These are phyloP conservation scores for Cylindrotheca fusiformis DNA, from an alignment of 108 stramenopile genomes.

Conservation along the genomic window DNA sequence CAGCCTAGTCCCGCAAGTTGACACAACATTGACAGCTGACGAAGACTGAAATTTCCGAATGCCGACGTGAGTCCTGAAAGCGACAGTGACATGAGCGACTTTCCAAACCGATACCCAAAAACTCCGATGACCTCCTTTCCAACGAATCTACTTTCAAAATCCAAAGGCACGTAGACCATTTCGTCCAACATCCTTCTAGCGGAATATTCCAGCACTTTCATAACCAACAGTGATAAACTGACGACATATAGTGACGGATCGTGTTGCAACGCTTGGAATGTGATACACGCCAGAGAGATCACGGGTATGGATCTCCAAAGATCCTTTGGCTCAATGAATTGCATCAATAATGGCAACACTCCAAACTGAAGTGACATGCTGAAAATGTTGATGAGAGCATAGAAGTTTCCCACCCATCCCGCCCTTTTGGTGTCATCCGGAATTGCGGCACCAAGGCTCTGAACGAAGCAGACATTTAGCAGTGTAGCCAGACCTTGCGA, in stretches of 20 bases:
- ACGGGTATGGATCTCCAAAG: constrained; percentile 73
- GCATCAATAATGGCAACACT: constrained; percentile 60
- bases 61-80: constrained; percentile 67
- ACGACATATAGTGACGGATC: constrained; percentile 69
- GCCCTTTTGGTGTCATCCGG: constrained; percentile 70
- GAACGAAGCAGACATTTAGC: constrained; percentile 73
- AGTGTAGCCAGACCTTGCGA: constrained; percentile 81
- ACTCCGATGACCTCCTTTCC: constrained; percentile 89
- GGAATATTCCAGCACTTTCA: constrained; percentile 87
- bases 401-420: constrained; percentile 85
- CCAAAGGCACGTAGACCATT: constrained; percentile 86
- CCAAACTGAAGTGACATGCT: constrained; percentile 73
- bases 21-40: constrained; percentile 60
- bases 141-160: constrained; percentile 80
- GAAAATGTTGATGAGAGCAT: constrained; percentile 67
- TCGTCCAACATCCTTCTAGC: constrained; percentile 84
- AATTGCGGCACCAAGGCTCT: constrained; percentile 50
- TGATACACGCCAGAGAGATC: constrained; percentile 38
- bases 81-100: constrained; percentile 62
- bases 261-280: constrained; percentile 36
- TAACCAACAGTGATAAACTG: constrained; percentile 60
- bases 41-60: constrained; percentile 56
- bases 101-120: constrained; percentile 85
- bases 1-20: constrained; percentile 52
- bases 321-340: constrained; percentile 52